These are phyloP conservation scores for Xanthoconium separans DNA, from an alignment of 1,284 basidiomycete genomes.

Conservation along the genomic window DNA sequence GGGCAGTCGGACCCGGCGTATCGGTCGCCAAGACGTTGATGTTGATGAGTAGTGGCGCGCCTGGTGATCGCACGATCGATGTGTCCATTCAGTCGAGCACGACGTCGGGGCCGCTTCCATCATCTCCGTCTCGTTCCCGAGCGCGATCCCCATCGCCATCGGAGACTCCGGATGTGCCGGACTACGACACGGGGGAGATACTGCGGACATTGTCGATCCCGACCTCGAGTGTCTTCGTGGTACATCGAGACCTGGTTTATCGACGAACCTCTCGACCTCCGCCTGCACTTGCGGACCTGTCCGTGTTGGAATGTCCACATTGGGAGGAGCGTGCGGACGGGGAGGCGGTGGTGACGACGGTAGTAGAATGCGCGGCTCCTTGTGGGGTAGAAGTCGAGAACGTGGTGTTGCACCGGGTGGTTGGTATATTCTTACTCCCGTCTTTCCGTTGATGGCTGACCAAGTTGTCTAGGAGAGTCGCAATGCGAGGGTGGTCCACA, in stretches of 20 bases:
- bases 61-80: slow-evolving; percentile 69
- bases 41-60: slow-evolving; percentile 55
- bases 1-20: slow-evolving; percentile 56
- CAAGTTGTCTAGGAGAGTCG: slow-evolving; percentile 41
- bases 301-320: slow-evolving; percentile 49
- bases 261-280: slow-evolving; percentile 34
- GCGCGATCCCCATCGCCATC: neutral
- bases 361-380: slow-evolving; percentile 51
- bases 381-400: slow-evolving; percentile 54
- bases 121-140: neutral
- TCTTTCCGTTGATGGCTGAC: neutral
- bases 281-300: slow-evolving; percentile 45
- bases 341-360: slow-evolving; percentile 54
- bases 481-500: slow-evolving; percentile 45
- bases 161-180: slow-evolving; percentile 14
- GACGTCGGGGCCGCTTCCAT: neutral
- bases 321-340: slow-evolving; percentile 53
- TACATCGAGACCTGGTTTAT: slow-evolving; percentile 52
- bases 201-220: slow-evolving; percentile 63
- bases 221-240: slow-evolving; percentile 53
- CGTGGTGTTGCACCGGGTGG: slow-evolving; percentile 47
- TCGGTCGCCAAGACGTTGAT: slow-evolving; percentile 57
- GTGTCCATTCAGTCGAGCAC: slow-evolving; percentile 68
- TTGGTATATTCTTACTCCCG: slow-evolving; percentile 26
- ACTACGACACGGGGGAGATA: slow-evolving; percentile 46